Percentiles rank a stretch among this genome's conserved stretches.
Conservation (phyloP, 768 basidiomycete species). For the Pilatotrama ljubarskyi region DNA sequence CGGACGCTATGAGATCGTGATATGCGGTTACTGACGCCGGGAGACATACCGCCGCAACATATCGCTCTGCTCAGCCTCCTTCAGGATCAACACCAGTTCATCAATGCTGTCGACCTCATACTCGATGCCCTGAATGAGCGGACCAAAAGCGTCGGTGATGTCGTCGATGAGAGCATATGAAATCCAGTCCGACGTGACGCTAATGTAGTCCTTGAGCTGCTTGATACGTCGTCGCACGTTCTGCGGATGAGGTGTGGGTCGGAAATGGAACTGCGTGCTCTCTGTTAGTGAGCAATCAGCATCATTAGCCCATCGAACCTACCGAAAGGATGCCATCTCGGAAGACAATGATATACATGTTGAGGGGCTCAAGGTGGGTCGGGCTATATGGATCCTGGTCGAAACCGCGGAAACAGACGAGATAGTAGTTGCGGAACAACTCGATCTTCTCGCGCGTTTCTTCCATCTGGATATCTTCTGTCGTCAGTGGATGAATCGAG, state of each 20-base stretch:
- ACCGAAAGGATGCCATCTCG: conserved; percentile 95
- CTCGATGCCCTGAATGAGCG: conserved; percentile 97
- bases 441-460: conserved; percentile 99
- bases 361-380: conserved; percentile 94
- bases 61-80: conserved; percentile 95
- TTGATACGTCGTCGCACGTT: conserved; percentile 98
- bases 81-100: conserved; percentile 94
- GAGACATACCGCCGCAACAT: conserved; percentile 74
- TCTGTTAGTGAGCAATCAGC: conserved; percentile 17
- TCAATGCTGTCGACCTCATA: conserved; percentile 99
- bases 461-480: conserved; percentile 99
- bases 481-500: conserved; percentile 94
- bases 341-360: conserved; percentile 99
- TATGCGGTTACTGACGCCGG: not conserved
- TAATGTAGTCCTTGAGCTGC: conserved; percentile 98
- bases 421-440: conserved; percentile 96
- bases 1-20: not conserved
- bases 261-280: conserved; percentile 83
- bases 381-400: conserved; percentile 98
- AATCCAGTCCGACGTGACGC: conserved; percentile 99
- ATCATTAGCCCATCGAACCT: conserved; percentile 32
- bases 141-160: conserved; percentile 98
- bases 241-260: conserved; percentile 95
- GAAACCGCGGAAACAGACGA: conserved; percentile 98
- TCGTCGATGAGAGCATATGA: conserved; percentile 99